Base-by-base conservation (phyloP, 495 filamentous ascomycete genomes). In the Penicillium soppii region DNA sequence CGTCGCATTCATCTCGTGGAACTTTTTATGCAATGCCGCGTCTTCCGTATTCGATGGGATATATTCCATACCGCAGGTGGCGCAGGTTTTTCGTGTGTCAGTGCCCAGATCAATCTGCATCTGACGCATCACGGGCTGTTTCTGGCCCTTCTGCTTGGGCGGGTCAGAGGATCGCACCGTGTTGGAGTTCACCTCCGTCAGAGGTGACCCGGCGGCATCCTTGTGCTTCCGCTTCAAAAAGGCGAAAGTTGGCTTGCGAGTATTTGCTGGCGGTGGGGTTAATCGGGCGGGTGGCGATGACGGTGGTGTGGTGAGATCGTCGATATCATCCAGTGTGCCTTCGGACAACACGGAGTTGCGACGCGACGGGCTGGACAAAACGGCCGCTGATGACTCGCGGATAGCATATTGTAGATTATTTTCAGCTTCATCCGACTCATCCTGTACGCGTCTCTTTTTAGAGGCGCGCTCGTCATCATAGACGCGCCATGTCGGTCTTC, bases 1-100 rank as follows among this genome's bases (percentile, higher is more conserved):
- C 22, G 79, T 78, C 6, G 78, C 70, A 44, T 85, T 84, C 72
- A 82, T 81, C 32, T 77, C 80, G 65, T 89, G 87, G 56, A 83
- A 88, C 46, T 82, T 85, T 57, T 78, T 82, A 58, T 90, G 86
- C 29, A 88, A 58, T 2, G 75, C 75, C 27, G 75, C 72, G 53
- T 90, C 86, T 55, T 87, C 85, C 33, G 71, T 69, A 19, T 82
- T 81, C 0, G 84, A 87, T 10, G 84, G 79, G 32, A 86, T 75
- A 61, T 89, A 90, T 50, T 85, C 82, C 86, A 90, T 90, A 1
- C 79, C 82, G 61, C 86, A 90, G 2, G 69, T 71, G 29, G 70
- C 71, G 64, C 86, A 90, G n/a, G 76, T 81, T 51, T 79, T 81
- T 41, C 79, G 73, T 30, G 80, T 65, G 37, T 81, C 71, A 51